phyloP scores from a whole-genome alignment of 1,284 basidiomycete genomes.

The Grifola frondosa region DNA sequence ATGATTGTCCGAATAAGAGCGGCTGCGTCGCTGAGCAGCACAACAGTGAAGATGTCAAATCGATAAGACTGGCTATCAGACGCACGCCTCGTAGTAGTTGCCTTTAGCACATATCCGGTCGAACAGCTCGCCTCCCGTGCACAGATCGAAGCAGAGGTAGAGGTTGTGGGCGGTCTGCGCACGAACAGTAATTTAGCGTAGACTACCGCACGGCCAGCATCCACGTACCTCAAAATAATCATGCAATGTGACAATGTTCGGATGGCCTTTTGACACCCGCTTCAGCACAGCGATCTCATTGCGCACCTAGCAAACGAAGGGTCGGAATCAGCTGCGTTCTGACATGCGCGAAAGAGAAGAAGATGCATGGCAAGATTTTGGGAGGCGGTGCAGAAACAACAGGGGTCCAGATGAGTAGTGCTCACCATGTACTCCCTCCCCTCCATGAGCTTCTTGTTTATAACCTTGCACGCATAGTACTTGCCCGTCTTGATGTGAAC shows the following conservation, averaged over 20 bases:
- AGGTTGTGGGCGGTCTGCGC: slow-evolving; percentile 87
- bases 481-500: slow-evolving; percentile 91
- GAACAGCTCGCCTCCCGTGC: slow-evolving; percentile 97
- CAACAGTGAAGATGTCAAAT: background rate
- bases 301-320: slow-evolving; percentile 61
- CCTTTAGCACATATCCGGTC: slow-evolving; percentile 98
- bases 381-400: background rate
- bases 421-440: slow-evolving; percentile 86
- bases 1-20: slow-evolving; percentile 86
- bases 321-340: slow-evolving; percentile 3
- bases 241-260: slow-evolving; percentile 87
- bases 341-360: slow-evolving; percentile 3
- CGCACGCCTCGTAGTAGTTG: slow-evolving; percentile 91
- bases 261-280: slow-evolving; percentile 88
- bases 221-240: slow-evolving; percentile 93
- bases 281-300: slow-evolving; percentile 98
- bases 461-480: slow-evolving; percentile 90
- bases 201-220: background rate
- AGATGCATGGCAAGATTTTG: slow-evolving; percentile 16
- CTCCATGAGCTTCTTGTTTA: slow-evolving; percentile 98
- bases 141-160: slow-evolving; percentile 94
- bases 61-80: slow-evolving; percentile 17
- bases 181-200: background rate
- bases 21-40: slow-evolving; percentile 75
- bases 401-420: slow-evolving; percentile 7